Percentiles rank a stretch among this genome's conserved stretches.
These are phyloP conservation scores for Hypomontagnella submonticulosa DNA, from an alignment of 495 filamentous ascomycete species.

Conservation along the genomic window DNA sequence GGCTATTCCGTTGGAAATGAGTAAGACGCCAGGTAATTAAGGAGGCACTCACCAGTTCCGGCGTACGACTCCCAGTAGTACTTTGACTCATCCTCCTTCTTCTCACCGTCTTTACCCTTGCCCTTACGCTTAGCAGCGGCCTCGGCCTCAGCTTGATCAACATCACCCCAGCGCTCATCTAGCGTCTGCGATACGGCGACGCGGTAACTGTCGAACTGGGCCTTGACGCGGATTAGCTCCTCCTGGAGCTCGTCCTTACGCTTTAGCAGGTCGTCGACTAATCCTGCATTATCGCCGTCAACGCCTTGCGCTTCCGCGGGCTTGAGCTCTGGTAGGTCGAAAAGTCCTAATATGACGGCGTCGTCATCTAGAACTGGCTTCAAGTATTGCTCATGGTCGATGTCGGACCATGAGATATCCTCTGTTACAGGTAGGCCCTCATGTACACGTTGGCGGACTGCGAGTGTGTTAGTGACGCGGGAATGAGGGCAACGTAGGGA, in stretches of 20 bases:
- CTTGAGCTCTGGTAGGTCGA: conserved; percentile 69
- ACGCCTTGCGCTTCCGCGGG: conserved; percentile 42
- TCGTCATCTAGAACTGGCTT: conserved; percentile 92
- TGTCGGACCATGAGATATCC: conserved; percentile 65
- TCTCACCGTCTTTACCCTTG: conserved; percentile 40
- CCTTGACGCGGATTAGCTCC: conserved; percentile 69
- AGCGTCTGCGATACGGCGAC: conserved; percentile 74
- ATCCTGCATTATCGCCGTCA: conserved; percentile 54
- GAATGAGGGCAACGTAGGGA: neutral
- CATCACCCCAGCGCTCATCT: conserved; percentile 72
- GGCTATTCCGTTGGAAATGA: no score
- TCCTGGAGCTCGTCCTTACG: conserved; percentile 75
- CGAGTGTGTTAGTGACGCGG: conserved; percentile 14
- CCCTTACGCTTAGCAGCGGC: conserved; percentile 20
- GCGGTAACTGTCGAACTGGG: conserved; percentile 78
- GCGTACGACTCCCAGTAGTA: conserved; percentile 88
- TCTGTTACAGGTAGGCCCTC: conserved; percentile 61
- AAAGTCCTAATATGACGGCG: conserved; percentile 82
- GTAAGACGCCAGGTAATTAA: no score
- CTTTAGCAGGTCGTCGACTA: conserved; percentile 58
- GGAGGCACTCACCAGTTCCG: conserved; percentile 32
- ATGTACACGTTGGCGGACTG: conserved; percentile 56
- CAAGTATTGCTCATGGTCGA: conserved; percentile 79
- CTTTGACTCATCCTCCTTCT: conserved; percentile 64
- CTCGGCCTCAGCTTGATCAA: conserved; percentile 45